These are phyloP conservation scores for Metschnikowia lochheadii DNA, from an alignment of 805 yeast species.

Conservation along the genomic window DNA sequence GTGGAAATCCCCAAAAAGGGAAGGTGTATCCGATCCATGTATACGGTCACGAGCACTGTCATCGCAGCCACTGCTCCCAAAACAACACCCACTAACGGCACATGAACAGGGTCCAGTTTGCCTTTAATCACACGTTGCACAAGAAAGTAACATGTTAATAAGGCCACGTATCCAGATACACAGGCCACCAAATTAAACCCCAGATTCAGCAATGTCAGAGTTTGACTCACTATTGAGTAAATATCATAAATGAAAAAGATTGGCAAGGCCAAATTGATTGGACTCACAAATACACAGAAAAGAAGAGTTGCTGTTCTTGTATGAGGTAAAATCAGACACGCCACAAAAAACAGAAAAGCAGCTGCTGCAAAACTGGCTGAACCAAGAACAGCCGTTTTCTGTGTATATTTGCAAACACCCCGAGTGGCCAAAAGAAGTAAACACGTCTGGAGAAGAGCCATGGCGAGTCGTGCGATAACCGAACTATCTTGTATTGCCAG, in stretches of 20 bases:
- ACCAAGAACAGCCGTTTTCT: conserved; percentile 3
- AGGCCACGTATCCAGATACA: conserved; percentile 19
- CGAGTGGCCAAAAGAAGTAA: conserved; percentile 17
- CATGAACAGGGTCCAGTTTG: background rate
- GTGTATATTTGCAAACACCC: conserved; percentile 10
- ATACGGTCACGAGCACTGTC: conserved; percentile 1
- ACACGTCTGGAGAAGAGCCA: conserved; percentile 23
- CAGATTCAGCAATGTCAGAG: background rate
- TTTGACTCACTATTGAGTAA: conserved; percentile 11
- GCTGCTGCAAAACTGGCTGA: conserved; percentile 17
- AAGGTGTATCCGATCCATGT: conserved; percentile 4
- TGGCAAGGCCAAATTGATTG: conserved; percentile 30
- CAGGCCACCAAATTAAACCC: conserved; percentile 2
- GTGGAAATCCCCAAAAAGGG: conserved; percentile 13
- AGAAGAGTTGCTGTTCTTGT: conserved; percentile 24
- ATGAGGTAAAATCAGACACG: conserved; percentile 23
- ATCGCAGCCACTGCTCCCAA: background rate
- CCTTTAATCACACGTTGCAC: conserved; percentile 3
- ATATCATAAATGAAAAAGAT: conserved; percentile 25
- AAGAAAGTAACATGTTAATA: conserved; percentile 16
- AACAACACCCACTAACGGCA: conserved; percentile 2
- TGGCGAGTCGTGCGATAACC: conserved; percentile 6
- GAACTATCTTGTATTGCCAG: conserved; percentile 5
- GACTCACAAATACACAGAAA: conserved; percentile 29
- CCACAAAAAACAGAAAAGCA: conserved; percentile 20